Base-by-base conservation (phyloP, 208 protist genomes). In the Crithidia bombi region DNA sequence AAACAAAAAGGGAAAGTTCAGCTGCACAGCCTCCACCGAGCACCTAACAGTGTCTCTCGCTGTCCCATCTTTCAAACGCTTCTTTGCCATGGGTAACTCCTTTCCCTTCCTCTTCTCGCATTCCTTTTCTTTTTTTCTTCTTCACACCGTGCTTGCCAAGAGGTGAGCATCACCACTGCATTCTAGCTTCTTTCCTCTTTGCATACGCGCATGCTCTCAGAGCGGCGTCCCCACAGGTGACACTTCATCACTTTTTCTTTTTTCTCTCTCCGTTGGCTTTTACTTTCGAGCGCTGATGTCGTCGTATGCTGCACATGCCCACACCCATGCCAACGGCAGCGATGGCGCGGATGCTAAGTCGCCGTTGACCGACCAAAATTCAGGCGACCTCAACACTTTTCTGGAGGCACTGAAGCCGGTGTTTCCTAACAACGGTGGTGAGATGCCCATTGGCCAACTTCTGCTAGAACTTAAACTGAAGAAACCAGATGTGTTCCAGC, bases 371-470 rank as follows among this genome's bases (percentile, higher is more conserved):
- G 77, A 91, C 47, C 82, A 87, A 33, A 87, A 70, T 35, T 75
- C 61, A 23, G 85, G 85, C 30, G 85, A 91, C 69, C 52, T 91
- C 30, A 41, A 79, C 52, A 28, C 59, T 3, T 83, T 86, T 51
- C 74, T 88, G 19, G 43, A 73, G 47, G 51, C 28, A 2, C 43
- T 92, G 28, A 55, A 79, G 35, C 69, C 70, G n/a, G 56, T 43
- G 21, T 50, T 82, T 7, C 84, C 76, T 15, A 28, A 32, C 26
- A 64, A 78, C 32, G 74, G 65, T 36, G 87, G 87, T 5, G 67
- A 68, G 63, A 79, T 81, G 52, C 76, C 90, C 2, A 65, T 95
- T 11, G 49, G 79, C 38, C 73, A 91, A 25, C 51, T 92, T 26
- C 73, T 93, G 23, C 21, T 17, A 3, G 51, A 55, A 19, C 57